These are phyloP conservation scores for Clonostachys sp. DNA, from an alignment of 2,329 filamentous ascomycete species.

Conservation along the genomic window DNA sequence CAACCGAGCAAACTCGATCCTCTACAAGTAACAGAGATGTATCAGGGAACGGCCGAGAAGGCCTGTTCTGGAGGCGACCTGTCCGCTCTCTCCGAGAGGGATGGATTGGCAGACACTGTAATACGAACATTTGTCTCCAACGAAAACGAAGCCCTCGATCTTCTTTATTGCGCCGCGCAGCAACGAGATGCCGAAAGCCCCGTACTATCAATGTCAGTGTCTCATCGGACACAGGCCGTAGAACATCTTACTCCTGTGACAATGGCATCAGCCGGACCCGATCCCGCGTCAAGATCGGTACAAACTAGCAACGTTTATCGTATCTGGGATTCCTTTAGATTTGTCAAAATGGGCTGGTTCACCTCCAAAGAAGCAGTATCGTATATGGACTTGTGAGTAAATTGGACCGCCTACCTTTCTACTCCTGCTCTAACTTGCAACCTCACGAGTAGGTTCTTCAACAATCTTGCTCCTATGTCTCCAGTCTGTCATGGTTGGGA, in stretches of 20 bases:
- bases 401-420: not conserved
- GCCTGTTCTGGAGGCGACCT: too few species aligned
- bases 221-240: not conserved
- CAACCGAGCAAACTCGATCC: too few species aligned
- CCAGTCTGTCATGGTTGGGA: not conserved
- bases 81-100: too few species aligned
- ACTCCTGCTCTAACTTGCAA: not conserved
- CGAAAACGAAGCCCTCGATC: not conserved
- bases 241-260: too few species aligned
- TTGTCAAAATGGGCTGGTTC: slow-evolving; percentile 14
- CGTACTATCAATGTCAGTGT: not conserved
- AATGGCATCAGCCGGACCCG: too few species aligned
- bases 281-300: not conserved
- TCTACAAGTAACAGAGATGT: too few species aligned
- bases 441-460: not conserved
- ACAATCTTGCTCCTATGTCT: not conserved
- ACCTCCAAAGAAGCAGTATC: slow-evolving; percentile 16
- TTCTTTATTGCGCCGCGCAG: not conserved
- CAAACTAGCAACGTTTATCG: not conserved
- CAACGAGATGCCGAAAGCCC: not conserved
- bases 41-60: too few species aligned
- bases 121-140: not conserved
- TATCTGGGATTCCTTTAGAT: slow-evolving; percentile 14
- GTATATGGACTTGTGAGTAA: slow-evolving; percentile 14
- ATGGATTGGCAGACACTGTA: not conserved